phyloP scores from a whole-genome alignment of 2,329 filamentous ascomycete genomes.

The Hypoxylon rubiginosum region DNA sequence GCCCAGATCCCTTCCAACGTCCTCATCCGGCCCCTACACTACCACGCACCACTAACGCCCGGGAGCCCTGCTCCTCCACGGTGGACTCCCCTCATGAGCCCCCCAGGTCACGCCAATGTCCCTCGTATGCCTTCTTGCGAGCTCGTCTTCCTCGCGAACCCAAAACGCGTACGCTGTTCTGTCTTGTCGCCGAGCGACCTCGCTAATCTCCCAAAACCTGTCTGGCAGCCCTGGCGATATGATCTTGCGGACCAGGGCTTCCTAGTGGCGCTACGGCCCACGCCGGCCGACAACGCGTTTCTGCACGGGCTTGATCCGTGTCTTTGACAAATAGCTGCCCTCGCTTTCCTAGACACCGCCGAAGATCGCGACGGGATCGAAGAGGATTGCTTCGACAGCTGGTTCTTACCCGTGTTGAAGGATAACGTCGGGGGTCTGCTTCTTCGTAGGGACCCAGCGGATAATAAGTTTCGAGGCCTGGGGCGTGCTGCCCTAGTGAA shows the following conservation, averaged over 20 bases:
- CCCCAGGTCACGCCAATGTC: slow-evolving; percentile 35
- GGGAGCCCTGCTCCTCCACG: neutral
- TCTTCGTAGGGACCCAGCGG: slow-evolving; percentile 22
- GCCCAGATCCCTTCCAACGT: slow-evolving; percentile 30
- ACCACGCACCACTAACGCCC: neutral
- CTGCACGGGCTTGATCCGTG: slow-evolving; percentile 6
- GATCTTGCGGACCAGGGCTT: slow-evolving; percentile 18
- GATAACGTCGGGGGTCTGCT: slow-evolving; percentile 33
- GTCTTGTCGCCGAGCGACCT: neutral
- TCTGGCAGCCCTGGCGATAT: neutral
- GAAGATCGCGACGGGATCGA: slow-evolving; percentile 14
- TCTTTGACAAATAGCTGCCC: slow-evolving; percentile 17
- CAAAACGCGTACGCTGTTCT: slow-evolving; percentile 26
- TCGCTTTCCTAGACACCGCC: slow-evolving; percentile 36
- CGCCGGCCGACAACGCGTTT: slow-evolving; percentile 9
- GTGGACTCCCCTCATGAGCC: slow-evolving; percentile 30
- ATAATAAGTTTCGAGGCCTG: slow-evolving; percentile 39
- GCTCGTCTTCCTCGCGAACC: slow-evolving; percentile 41
- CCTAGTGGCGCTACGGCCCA: slow-evolving; percentile 13
- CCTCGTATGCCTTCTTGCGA: slow-evolving; percentile 39
- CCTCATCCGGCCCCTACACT: slow-evolving; percentile 33
- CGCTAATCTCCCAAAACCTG: neutral
- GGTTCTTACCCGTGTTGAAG: slow-evolving; percentile 38
- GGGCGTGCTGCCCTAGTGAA: slow-evolving; percentile 30
- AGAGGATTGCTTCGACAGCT: slow-evolving; percentile 22